phyloP scores from a whole-genome alignment of 192 early-diverging fungal genomes.

The Coemansia reversa region DNA sequence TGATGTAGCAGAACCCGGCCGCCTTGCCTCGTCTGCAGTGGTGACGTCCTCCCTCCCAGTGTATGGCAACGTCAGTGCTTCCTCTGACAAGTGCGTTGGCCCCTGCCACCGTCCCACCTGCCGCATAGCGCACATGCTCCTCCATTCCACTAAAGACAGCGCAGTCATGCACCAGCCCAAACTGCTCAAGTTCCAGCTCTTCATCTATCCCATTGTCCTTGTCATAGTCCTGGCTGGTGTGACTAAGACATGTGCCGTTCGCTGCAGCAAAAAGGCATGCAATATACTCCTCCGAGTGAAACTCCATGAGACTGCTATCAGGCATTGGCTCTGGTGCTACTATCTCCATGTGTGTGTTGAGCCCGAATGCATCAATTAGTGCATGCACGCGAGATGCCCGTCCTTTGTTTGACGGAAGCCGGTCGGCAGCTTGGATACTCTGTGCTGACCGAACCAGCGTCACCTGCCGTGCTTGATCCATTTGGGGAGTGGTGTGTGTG shows the following conservation, averaged over 20 bases:
- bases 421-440: conserved; percentile 41
- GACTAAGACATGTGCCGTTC: neutral
- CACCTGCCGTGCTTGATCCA: neutral
- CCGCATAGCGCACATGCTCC: conserved; percentile 31
- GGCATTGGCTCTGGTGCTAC: conserved; percentile 21
- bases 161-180: conserved; percentile 50
- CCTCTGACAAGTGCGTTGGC: conserved; percentile 24
- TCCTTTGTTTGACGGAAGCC: conserved; percentile 37
- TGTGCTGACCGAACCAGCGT: conserved; percentile 35
- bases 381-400: conserved; percentile 50
- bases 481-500: neutral
- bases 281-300: conserved; percentile 44
- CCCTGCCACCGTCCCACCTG: conserved; percentile 44
- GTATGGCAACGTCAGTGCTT: conserved; percentile 57
- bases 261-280: conserved; percentile 8
- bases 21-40: conserved; percentile 87
- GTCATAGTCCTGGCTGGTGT: neutral
- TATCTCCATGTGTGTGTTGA: conserved; percentile 15
- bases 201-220: neutral
- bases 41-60: conserved; percentile 98
- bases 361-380: conserved; percentile 38
- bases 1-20: conserved; percentile 97
- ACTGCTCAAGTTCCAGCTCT: conserved; percentile 6
- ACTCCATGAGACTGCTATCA: conserved; percentile 21
- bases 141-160: conserved; percentile 37